A percentile compares a stretch with the other conserved stretches of the same genome.
Conservation (phyloP, 148 eudicot species). For the Amaranthus hypochondriacus region DNA sequence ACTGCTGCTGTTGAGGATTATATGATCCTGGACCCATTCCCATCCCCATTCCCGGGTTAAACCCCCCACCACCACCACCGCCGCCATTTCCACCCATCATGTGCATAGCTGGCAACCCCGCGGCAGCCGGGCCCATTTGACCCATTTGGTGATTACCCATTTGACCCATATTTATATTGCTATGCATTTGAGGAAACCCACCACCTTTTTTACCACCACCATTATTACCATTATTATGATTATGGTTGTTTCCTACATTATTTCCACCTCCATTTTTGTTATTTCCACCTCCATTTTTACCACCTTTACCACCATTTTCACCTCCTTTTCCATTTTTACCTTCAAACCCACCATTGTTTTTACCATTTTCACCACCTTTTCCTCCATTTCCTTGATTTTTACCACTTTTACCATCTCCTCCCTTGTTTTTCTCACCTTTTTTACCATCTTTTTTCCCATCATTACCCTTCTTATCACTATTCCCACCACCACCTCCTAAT, state of each 20-base stretch:
- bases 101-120: slow-evolving; percentile 45
- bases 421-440: slow-evolving; percentile 19
- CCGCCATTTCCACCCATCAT: slow-evolving; percentile 20
- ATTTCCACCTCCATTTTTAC: slow-evolving; percentile 27
- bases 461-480: slow-evolving; percentile 29
- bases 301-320: slow-evolving; percentile 19
- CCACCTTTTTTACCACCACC: slow-evolving; percentile 20
- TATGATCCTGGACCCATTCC: slow-evolving; percentile 34
- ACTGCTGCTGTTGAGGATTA: slow-evolving; percentile 45
- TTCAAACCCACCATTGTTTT: slow-evolving; percentile 16
- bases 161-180: slow-evolving; percentile 25
- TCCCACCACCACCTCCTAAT: slow-evolving; percentile 30
- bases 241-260: slow-evolving; percentile 23
- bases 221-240: slow-evolving; percentile 13
- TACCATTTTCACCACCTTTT: slow-evolving; percentile 21
- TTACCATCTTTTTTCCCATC: slow-evolving; percentile 34
- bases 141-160: slow-evolving; percentile 47
- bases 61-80: slow-evolving; percentile 31
- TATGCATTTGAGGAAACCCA: neutral
- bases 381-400: no score
- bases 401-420: slow-evolving; percentile 9
- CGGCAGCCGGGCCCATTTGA: slow-evolving; percentile 50
- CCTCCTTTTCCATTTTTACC: slow-evolving; percentile 14
- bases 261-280: slow-evolving; percentile 20
- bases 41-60: slow-evolving; percentile 50